A percentile compares a stretch with the other conserved stretches of the same genome.
Evolutionary conservation across 192 early-diverging fungal genomes (phyloP).

Genomic region (Backusella sp.): DNA sequence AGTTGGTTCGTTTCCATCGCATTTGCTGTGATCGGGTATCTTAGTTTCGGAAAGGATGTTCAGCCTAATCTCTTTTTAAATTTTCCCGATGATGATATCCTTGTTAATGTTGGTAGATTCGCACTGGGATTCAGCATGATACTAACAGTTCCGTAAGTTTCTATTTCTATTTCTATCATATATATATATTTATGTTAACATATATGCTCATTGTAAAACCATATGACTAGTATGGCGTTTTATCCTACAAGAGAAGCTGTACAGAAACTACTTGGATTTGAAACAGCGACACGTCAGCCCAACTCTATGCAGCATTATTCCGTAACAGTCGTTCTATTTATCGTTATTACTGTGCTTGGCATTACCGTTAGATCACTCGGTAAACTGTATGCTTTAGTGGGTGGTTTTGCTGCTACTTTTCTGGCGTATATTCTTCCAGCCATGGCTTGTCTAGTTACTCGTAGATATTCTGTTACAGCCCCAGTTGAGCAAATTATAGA

Average conservation of each 20-base stretch:
- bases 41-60: slow-evolving; percentile 58
- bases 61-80: slow-evolving; percentile 69
- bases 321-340: slow-evolving; percentile 38
- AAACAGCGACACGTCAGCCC: slow-evolving; percentile 31
- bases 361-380: slow-evolving; percentile 41
- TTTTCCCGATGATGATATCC: slow-evolving; percentile 53
- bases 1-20: slow-evolving; percentile 56
- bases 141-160: slow-evolving; percentile 55
- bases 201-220: not conserved
- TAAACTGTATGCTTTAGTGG: slow-evolving; percentile 46
- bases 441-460: slow-evolving; percentile 33
- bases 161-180: not conserved
- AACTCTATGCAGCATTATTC: slow-evolving; percentile 37
- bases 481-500: too few species aligned
- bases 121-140: slow-evolving; percentile 61
- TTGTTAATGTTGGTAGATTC: slow-evolving; percentile 60
- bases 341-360: slow-evolving; percentile 36
- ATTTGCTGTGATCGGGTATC: slow-evolving; percentile 63
- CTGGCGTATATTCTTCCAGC: slow-evolving; percentile 53
- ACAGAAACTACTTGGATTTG: slow-evolving; percentile 48
- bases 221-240: slow-evolving; percentile 37
- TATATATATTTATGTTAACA: not conserved
- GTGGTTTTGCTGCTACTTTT: slow-evolving; percentile 47
- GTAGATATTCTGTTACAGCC: not conserved
- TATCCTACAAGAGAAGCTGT: slow-evolving; percentile 48